Evolutionary conservation across 2,329 filamentous ascomycete genomes (phyloP), one percentile per base, ranked within the genome.

Genomic region (Emmonsia crescens): DNA sequence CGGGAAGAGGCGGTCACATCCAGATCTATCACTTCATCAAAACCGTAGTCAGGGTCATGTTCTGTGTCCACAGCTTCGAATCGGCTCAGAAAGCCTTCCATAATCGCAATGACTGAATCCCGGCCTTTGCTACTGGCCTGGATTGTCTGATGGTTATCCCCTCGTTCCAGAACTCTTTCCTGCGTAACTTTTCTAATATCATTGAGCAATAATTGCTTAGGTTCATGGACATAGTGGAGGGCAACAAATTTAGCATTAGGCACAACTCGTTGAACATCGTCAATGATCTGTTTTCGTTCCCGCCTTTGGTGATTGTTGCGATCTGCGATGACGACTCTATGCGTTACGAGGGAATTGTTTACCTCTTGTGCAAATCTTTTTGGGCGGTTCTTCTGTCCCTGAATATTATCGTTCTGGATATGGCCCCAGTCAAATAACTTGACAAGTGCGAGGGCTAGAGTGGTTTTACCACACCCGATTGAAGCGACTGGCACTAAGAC

Each of bases 111-210:
- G 61, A 94, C 89, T 73, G 96, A 93, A 21, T 81, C 77, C 55
- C 80, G 76, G 52, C 88, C 83, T 61, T 89, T 88, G 54, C 84
- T 88, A n/a, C 78, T 80, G 12, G 93, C 92, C 70, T 94, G 91
- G 63, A 99, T 97, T 0, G 94, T 99, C 76, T 99, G 94, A 73
- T 99, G 94, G 70, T 97, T 97, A 74, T 99, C 91, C 16, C 94
- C 94, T 27, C 94, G 88, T 5, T 85, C 82, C 24, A 96, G 78
- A 0, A 99, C 90, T 57, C 94, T 86, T 65, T 86, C 82, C 62
- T 85, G 86, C 0, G 91, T 96, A 31, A 93, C 80, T 61, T 83
- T 79, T 52, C 89, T 84, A 64, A 97, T 89, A 38, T 83, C 79
- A 57, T 89, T 82, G 8, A 94, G 83, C 66, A 90, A 78, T 46